Base-by-base conservation (phyloP, 106 monocot genomes). In the Platanthera zijinensis region DNA sequence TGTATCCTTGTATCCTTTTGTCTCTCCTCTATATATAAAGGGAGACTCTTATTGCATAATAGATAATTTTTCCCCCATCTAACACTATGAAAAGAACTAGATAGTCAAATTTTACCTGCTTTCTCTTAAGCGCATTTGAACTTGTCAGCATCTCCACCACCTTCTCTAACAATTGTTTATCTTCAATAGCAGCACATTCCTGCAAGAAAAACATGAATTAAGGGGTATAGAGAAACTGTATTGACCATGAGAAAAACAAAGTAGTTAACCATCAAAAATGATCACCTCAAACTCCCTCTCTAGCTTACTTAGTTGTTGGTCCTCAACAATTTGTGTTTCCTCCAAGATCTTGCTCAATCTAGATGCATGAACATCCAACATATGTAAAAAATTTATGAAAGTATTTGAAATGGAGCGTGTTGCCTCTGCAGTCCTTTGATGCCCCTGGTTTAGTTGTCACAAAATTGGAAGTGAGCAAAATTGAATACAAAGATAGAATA, bases 261-360 rank as follows among this genome's bases (percentile, higher is more conserved):
- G 50, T 52, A 6, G 13, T 46, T 17, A 39, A 71, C 7, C 6
- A 78, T 1, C 17, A 3, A 4, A 15, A 10, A 22, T 8, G 49
- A 61, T 76, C 50, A 91, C 94, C 91, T 95, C 94, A 75, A 95
- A 95, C 21, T 95, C 91, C 80, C 79, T 91, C 79, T 95, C 94
- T 82, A 95, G 89, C 21, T 95, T 89, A 78, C 56, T 73, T 10
- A 95, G 83, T 79, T 85, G 86, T 78, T 75, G 77, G 76, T 89
- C 74, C 81, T 95, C 91, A 2, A 77, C 76, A 57, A 47, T 68
- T 74, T 89, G 89, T 50, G 91, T 82, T 80, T 95, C 87, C 77
- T 89, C 80, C 82, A 95, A 71, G 64, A 89, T 95, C 74, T 73
- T 80, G 75, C 76, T 89, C 75, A 95, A 76, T 21, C 79, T 91